Evolutionary conservation across 1,284 basidiomycete genomes (phyloP).

Genomic region (Entoloma clypeatum): DNA sequence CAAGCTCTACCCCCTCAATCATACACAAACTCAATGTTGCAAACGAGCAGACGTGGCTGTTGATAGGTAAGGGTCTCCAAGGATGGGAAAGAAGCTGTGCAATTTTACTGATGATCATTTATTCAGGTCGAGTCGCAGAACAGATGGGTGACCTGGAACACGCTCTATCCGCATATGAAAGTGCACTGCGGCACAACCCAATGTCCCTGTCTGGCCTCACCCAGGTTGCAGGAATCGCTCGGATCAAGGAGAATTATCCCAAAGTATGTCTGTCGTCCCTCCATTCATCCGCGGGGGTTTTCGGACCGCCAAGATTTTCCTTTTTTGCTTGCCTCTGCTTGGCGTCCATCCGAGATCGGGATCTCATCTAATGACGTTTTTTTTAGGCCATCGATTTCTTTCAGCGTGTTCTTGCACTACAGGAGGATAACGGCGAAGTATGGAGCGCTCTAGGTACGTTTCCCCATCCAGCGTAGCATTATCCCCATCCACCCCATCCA

Average conservation of each 20-base stretch:
- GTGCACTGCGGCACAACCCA: slow-evolving; percentile 89
- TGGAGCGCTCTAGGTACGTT: slow-evolving; percentile 85
- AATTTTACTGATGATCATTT: slow-evolving; percentile 17
- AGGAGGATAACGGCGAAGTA: slow-evolving; percentile 91
- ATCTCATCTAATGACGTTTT: slow-evolving; percentile 39
- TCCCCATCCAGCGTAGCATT: slow-evolving; percentile 13
- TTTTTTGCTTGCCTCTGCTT: slow-evolving; percentile 29
- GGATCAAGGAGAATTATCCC: slow-evolving; percentile 84
- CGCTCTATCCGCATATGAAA: slow-evolving; percentile 86
- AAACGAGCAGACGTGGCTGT: slow-evolving; percentile 90
- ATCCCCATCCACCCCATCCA: slow-evolving; percentile 19
- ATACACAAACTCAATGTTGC: slow-evolving; percentile 76
- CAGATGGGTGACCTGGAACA: slow-evolving; percentile 89
- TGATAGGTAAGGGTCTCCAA: slow-evolving; percentile 67
- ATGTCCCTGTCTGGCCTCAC: slow-evolving; percentile 84
- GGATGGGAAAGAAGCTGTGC: slow-evolving; percentile 12
- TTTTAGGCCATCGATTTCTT: slow-evolving; percentile 91
- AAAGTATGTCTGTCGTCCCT: slow-evolving; percentile 50
- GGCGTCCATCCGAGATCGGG: slow-evolving; percentile 26
- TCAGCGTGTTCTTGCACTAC: slow-evolving; percentile 83
- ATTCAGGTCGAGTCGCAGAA: slow-evolving; percentile 81
- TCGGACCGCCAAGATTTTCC: slow-evolving; percentile 29
- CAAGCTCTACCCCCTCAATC: slow-evolving; percentile 36
- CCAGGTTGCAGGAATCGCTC: slow-evolving; percentile 86
- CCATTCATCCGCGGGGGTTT: slow-evolving; percentile 36